Percentiles rank a stretch among this genome's conserved stretches.
These are phyloP conservation scores for Phytophthora lateralis DNA, from an alignment of 352 stramenopile genomes.

Conservation along the genomic window DNA sequence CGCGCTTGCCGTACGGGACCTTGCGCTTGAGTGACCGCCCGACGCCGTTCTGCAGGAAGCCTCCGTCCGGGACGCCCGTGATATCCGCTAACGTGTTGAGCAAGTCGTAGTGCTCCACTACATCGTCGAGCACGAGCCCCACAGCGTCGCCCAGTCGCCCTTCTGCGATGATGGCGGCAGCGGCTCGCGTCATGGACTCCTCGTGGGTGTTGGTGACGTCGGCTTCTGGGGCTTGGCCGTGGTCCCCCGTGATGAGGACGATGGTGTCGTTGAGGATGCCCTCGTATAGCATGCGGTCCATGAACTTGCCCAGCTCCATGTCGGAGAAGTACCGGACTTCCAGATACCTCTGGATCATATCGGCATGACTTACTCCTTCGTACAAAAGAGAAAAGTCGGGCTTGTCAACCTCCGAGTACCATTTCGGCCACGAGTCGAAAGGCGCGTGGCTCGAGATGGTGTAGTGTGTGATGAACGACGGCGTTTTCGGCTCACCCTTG, in stretches of 20 bases:
- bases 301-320: constrained; percentile 53
- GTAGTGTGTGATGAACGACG: constrained; percentile 62
- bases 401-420: constrained; percentile 37
- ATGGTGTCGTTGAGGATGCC: constrained; percentile 61
- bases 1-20: constrained; percentile 35
- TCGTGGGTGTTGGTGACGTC: constrained; percentile 42
- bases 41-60: constrained; percentile 43
- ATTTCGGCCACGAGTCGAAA: constrained; percentile 43
- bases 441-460: constrained; percentile 66
- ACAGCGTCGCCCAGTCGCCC: constrained; percentile 36
- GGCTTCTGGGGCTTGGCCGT: constrained; percentile 51
- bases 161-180: constrained; percentile 40
- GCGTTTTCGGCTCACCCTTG: constrained; percentile 33
- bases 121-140: constrained; percentile 35
- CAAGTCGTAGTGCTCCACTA: constrained; percentile 44
- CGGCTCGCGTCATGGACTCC: constrained; percentile 38
- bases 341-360: constrained; percentile 40
- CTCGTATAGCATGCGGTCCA: constrained; percentile 47
- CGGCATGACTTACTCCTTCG: constrained; percentile 21
- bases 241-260: constrained; percentile 58
- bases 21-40: constrained; percentile 51
- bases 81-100: constrained; percentile 50
- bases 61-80: constrained; percentile 31
- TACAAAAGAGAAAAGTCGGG: constrained; percentile 51
- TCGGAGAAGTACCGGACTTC: constrained; percentile 55